Conservation (phyloP, 768 basidiomycete species). For the Lactarius trivialis region DNA sequence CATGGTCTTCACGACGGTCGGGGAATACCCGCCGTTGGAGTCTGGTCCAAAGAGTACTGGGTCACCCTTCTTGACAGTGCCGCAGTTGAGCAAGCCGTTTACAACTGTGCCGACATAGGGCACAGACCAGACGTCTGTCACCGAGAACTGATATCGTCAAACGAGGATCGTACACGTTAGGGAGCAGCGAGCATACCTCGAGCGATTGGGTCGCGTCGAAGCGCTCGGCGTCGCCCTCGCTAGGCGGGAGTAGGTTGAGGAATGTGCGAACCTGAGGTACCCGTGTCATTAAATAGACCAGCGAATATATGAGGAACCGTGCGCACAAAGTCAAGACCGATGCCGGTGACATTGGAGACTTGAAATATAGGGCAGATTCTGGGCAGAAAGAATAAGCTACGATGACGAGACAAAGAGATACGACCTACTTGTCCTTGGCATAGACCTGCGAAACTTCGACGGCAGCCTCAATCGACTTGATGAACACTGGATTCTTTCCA, state of each 20-base stretch:
- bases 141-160: constrained; percentile 51
- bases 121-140: constrained; percentile 85
- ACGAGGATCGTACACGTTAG: not conserved
- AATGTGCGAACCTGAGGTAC: constrained; percentile 67
- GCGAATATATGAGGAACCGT: not conserved
- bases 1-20: constrained; percentile 80
- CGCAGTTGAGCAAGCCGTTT: constrained; percentile 77
- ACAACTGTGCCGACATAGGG: constrained; percentile 82
- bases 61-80: constrained; percentile 72
- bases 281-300: not conserved
- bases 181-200: constrained; percentile 42
- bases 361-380: constrained; percentile 90
- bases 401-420: constrained; percentile 19
- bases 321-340: constrained; percentile 71
- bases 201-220: constrained; percentile 75
- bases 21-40: constrained; percentile 80
- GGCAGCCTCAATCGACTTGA: constrained; percentile 74
- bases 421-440: constrained; percentile 55
- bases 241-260: constrained; percentile 84
- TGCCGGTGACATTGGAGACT: constrained; percentile 92
- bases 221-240: constrained; percentile 75
- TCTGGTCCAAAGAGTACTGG: constrained; percentile 85
- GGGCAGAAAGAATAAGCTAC: not conserved
- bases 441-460: constrained; percentile 73
- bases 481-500: constrained; percentile 79